Evolutionary conservation across 768 basidiomycete species (phyloP), one percentile per base, ranked within the genome.

Genomic region (Thelephora ganbajun): DNA sequence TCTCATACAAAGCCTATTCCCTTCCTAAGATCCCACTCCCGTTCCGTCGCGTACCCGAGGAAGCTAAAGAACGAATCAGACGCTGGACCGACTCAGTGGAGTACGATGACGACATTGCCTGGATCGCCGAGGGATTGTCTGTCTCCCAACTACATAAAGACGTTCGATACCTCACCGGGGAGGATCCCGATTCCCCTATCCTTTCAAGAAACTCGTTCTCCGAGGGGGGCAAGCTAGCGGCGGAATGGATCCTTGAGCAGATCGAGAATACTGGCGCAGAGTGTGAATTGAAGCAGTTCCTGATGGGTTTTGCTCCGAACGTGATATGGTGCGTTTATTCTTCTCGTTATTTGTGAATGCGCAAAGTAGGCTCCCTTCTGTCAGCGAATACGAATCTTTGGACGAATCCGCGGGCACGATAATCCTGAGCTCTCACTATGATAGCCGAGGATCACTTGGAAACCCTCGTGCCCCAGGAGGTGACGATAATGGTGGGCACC

Each of bases 391-490:
- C 54, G 47, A 67, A 2, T 61, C 76, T 5, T 63, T 66, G n/a
- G 66, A 65, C 37, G 67, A 80, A 34, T 78, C 79, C 2, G 77
- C 69, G 34, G 70, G 79, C 20, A 79, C 71, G 1, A 76, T 91
- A 37, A 67, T 96, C 44, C 66, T 94, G 45, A 82, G 82, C 49
- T 87, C 80, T 2, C 92, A 94, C 61, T 96, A 93, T 58, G 90
- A 96, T 59, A 88, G 84, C 39, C 80, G 91, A 34, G 91, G 91
- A 14, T 83, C 84, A 0, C 93, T 90, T 59, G 92, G 91, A 11
- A 77, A 68, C 52, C 70, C 70, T 12, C 72, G 81, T 34, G 82
- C 76, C 33, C 83, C 73, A 0, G 79, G 79, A 13, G 79, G 69
- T 3, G 76, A 82, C 52, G 79, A 82, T 52, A 76, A 81, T 53